These are phyloP conservation scores for Yamadazyma diddensiae DNA, from an alignment of 1,139 yeast species.

Conservation along the genomic window DNA sequence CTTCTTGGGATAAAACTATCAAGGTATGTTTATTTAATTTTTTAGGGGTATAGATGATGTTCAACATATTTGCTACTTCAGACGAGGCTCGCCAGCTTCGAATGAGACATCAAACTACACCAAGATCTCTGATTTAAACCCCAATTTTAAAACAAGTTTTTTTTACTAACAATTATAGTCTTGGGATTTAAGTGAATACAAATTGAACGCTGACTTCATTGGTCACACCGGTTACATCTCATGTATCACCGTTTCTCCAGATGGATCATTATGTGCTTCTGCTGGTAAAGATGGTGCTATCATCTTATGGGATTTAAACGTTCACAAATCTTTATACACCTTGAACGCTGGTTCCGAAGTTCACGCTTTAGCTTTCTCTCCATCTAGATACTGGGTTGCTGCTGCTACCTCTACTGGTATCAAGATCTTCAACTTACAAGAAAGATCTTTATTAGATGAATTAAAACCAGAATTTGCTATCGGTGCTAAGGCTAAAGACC, in stretches of 20 bases:
- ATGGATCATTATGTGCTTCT: conserved; percentile 98
- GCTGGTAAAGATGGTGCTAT: conserved; percentile 99
- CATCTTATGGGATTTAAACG: conserved; percentile 97
- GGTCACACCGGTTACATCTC: conserved; percentile 99
- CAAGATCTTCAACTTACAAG: conserved; percentile 98
- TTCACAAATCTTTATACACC: conserved; percentile 88
- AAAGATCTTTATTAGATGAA: conserved; percentile 94
- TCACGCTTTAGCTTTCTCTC: conserved; percentile 98
- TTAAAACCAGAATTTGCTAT: conserved; percentile 97
- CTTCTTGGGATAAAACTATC: conserved; percentile 98
- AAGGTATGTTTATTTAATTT: conserved; percentile 70
- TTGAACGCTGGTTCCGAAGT: conserved; percentile 96
- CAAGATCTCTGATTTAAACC: conserved; percentile 88
- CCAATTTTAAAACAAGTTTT: conserved; percentile 3
- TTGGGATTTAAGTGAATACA: conserved; percentile 89
- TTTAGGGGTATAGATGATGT: conserved; percentile 52
- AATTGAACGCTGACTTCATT: conserved; percentile 91
- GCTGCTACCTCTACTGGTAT: conserved; percentile 99
- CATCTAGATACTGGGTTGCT: conserved; percentile 99
- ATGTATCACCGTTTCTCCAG: conserved; percentile 98
- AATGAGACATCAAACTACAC: conserved; percentile 97
- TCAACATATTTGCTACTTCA: conserved; percentile 97
- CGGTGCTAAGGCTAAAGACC: conserved; percentile 91
- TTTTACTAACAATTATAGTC: conserved; percentile 53
- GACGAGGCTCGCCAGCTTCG: conserved; percentile 69